A percentile compares a stretch with the other conserved stretches of the same genome.
Evolutionary conservation across 345 rosid genomes (phyloP).

Genomic region (Citrus australasica): DNA sequence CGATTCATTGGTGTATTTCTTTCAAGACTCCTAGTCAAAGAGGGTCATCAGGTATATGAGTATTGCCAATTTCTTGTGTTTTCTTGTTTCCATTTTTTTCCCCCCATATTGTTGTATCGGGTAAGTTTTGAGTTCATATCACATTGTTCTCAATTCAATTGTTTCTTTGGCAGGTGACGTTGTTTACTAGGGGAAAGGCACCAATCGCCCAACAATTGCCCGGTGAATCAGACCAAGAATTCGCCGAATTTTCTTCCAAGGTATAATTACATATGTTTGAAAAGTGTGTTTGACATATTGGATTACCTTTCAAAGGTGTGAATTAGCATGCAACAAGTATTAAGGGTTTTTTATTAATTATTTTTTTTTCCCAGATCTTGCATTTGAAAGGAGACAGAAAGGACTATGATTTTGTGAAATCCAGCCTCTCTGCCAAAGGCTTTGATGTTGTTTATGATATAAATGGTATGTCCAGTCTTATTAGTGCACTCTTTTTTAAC

Average conservation of each 20-base stretch:
- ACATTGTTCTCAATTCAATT: not conserved
- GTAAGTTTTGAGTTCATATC: not conserved
- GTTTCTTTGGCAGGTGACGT: conserved; percentile 60
- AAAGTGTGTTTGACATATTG: not conserved
- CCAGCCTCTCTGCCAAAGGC: conserved; percentile 93
- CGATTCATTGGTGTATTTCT: conserved; percentile 85
- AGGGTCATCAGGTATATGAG: conserved; percentile 72
- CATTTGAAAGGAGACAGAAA: conserved; percentile 97
- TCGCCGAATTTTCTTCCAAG: conserved; percentile 82
- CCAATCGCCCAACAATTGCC: conserved; percentile 85
- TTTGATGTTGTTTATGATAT: conserved; percentile 93
- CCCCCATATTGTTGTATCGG: not conserved
- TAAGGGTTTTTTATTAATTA: not conserved
- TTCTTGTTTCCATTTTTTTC: not conserved
- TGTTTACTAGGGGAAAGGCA: conserved; percentile 93
- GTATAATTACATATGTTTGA: conserved; percentile 27
- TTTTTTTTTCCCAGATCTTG: conserved; percentile 53
- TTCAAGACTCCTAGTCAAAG: conserved; percentile 89
- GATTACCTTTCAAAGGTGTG: not conserved
- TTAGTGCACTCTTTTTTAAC: not conserved
- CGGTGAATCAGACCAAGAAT: conserved; percentile 85
- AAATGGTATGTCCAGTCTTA: conserved; percentile 48
- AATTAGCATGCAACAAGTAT: not conserved
- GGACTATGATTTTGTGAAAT: conserved; percentile 90
- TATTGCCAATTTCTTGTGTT: not conserved